A percentile compares a stretch with the other conserved stretches of the same genome.
These are phyloP conservation scores for Apophysomyces ossiformis DNA, from an alignment of 371 early-diverging fungal species.

Conservation along the genomic window DNA sequence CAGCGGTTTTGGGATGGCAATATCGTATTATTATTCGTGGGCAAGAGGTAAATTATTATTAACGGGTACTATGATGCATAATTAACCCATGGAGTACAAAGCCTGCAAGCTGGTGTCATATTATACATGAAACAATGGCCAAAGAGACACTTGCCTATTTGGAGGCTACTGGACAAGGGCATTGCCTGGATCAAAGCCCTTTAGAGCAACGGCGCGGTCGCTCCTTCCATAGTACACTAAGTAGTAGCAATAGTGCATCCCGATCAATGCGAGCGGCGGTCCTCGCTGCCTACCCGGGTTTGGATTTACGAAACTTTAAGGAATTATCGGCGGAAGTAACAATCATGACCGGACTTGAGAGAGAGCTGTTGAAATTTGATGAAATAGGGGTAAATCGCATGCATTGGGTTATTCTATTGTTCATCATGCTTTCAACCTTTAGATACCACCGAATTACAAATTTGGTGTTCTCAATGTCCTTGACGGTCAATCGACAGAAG, in stretches of 20 bases:
- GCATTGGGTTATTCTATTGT: conserved; percentile 17
- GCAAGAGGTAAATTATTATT: conserved; percentile 27
- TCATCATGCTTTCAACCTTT: conserved; percentile 19
- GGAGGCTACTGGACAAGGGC: conserved; percentile 28
- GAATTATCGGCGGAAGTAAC: conserved; percentile 50
- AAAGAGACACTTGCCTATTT: conserved; percentile 32
- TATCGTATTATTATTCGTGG: conserved; percentile 44
- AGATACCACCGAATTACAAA: conserved; percentile 78
- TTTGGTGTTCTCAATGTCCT: conserved; percentile 77
- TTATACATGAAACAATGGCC: conserved; percentile 36
- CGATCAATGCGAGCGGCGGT: conserved; percentile 41
- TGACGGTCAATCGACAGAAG: conserved; percentile 74
- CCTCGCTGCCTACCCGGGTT: conserved; percentile 27
- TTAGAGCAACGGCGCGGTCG: conserved; percentile 19
- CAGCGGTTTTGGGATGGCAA: conserved; percentile 27
- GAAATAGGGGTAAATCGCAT: conserved; percentile 48
- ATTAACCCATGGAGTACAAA: not conserved
- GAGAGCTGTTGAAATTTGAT: conserved; percentile 58
- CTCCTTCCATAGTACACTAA: conserved; percentile 25
- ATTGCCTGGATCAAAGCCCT: conserved; percentile 22
- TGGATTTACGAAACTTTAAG: conserved; percentile 40
- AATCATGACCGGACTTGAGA: conserved; percentile 57
- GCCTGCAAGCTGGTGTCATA: conserved; percentile 19
- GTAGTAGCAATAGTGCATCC: conserved; percentile 19
- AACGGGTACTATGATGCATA: not conserved